Evolutionary conservation across 148 eudicot species (phyloP).

Genomic region (Rhododendron williamsianum): DNA sequence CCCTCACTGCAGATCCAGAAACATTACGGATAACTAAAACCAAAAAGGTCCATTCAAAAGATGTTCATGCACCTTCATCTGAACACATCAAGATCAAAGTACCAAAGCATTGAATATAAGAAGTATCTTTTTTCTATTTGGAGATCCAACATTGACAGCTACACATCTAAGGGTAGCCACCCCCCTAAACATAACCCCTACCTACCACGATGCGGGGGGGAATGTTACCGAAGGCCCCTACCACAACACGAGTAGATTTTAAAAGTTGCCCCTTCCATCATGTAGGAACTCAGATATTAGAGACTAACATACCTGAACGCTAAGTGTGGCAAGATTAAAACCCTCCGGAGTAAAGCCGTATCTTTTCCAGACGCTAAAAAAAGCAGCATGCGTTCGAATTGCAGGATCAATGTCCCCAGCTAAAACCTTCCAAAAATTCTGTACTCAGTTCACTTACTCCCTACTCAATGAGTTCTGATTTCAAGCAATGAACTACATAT

Average conservation of each 20-base stretch:
- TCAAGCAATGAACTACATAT: constrained; percentile 11
- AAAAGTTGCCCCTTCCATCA: background rate
- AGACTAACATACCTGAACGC: constrained; percentile 67
- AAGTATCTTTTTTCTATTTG: background rate
- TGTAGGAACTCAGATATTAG: background rate
- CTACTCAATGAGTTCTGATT: constrained; percentile 16
- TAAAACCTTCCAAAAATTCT: constrained; percentile 60
- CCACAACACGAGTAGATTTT: background rate
- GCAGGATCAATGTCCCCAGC: constrained; percentile 99
- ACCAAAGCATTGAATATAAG: background rate
- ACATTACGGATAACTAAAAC: background rate
- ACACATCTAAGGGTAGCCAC: background rate
- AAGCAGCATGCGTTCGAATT: constrained; percentile 91
- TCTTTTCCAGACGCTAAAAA: constrained; percentile 90
- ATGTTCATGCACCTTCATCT: background rate
- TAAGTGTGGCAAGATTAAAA: constrained; percentile 86
- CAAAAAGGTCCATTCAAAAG: background rate
- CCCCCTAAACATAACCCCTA: background rate
- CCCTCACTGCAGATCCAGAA: background rate
- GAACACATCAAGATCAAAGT: background rate
- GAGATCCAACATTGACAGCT: background rate
- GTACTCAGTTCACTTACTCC: constrained; percentile 28
- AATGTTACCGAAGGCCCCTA: background rate
- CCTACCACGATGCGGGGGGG: background rate
- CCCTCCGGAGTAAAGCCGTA: constrained; percentile 99